Evolutionary conservation across 2,329 filamentous ascomycete genomes (phyloP), one percentile per base, ranked within the genome.

Genomic region (Phialophora expanda): DNA sequence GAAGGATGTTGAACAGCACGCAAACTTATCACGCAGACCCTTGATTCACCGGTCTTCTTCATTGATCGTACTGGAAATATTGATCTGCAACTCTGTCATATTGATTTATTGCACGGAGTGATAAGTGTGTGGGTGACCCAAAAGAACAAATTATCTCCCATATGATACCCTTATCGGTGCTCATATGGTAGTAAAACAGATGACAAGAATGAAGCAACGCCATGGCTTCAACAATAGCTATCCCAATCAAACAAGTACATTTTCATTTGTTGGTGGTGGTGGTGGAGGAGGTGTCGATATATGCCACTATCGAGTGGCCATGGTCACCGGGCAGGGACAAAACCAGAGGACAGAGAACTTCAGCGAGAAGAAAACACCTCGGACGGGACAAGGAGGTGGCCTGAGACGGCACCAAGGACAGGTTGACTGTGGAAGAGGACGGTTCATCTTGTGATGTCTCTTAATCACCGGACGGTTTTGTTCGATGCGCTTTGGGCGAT

Each of bases 61-160:
- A 71, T 64, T 73, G 71, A 73, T 69, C 59, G 71, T 65, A 73
- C 71, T 72, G 69, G 69, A 51, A 60, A 70, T 66, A 56, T 63
- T 56, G 65, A 51, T 66, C 62, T 68, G 62, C 67, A 41, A 56
- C 70, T 73, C 71, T 65, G 71, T 73, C 71, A 71, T 72, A 72
- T 73, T 73, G 28, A 70, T 22, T 73, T 72, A 72, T 71, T 61
- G 71, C 64, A 72, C 69, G 70, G 70, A 71, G 66, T 50, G 46
- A 65, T 62, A 32, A 64, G 62, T 66, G 20, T 66, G 20, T 48
- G 58, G 65, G 61, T 61, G 59, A 51, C 41, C 22, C 22, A n/a
- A 46, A 50, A 60, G 5, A 34, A 46, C 28, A 41, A 51, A 56
- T 56, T 26, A 57, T 44, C 14, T 20, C 5, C 14, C 38, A 44